Percentiles rank a stretch among this genome's conserved stretches.
These are phyloP conservation scores for Saccharata proteae DNA, from an alignment of 2,329 filamentous ascomycete species.

Conservation along the genomic window DNA sequence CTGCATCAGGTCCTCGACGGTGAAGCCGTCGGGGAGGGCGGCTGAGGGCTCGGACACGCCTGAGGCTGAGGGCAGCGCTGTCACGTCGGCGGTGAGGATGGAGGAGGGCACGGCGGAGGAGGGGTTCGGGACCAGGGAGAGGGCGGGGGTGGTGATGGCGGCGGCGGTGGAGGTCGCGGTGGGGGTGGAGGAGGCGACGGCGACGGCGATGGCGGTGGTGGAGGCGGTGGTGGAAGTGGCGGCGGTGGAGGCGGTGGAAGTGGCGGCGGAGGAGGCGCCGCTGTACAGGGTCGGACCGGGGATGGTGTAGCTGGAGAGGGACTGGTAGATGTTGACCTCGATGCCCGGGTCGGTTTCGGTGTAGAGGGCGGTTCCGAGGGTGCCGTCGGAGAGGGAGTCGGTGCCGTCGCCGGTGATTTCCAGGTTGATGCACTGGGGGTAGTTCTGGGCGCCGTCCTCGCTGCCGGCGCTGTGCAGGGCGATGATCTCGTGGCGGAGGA, in stretches of 20 bases:
- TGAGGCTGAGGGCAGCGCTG: conserved; percentile 6
- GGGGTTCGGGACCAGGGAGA: conserved; percentile 7
- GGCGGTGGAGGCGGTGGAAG: conserved; percentile 6
- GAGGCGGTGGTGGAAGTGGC: conserved; percentile 2
- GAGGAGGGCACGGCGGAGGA: conserved; percentile 10
- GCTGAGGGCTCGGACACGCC: conserved; percentile 4
- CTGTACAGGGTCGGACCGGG: conserved; percentile 35
- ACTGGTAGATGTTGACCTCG: conserved; percentile 46
- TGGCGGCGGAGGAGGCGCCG: conserved; percentile 1
- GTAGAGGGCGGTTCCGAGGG: conserved; percentile 44
- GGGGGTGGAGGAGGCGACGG: not conserved
- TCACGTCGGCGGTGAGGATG: conserved; percentile 5
- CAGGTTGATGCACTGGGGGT: conserved; percentile 45
- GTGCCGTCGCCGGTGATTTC: conserved; percentile 44
- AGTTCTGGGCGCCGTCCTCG: conserved; percentile 33
- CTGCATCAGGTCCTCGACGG: conserved; percentile 20
- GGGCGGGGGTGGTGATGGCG: conserved; percentile 9
- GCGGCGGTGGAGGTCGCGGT: conserved; percentile 4
- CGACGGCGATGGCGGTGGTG: conserved; percentile 8
- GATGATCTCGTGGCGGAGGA: conserved; percentile 48
- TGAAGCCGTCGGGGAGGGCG: conserved; percentile 20
- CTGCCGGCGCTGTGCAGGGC: conserved; percentile 43
- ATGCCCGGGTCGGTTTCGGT: conserved; percentile 46
- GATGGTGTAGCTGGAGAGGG: conserved; percentile 35
- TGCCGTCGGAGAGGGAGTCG: conserved; percentile 29